phyloP scores from a whole-genome alignment of 129 eudicot species.

The Dittrichia graveolens region DNA sequence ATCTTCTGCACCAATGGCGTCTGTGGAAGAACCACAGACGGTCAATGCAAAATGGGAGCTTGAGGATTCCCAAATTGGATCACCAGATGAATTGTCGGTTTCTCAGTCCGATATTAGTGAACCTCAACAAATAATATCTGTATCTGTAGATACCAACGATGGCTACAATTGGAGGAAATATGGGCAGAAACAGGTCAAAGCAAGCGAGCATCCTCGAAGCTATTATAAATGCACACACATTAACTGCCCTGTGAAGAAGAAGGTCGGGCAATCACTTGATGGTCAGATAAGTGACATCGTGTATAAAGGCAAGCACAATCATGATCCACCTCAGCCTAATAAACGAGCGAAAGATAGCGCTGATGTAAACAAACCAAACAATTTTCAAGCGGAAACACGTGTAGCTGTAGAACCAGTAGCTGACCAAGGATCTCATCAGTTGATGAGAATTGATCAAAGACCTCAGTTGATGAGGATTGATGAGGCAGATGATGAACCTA shows the following conservation, averaged over 20 bases:
- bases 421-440: conserved; percentile 6
- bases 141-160: conserved; percentile 60
- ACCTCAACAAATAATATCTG: conserved; percentile 31
- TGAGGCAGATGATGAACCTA: conserved; percentile 69
- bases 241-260: conserved; percentile 91
- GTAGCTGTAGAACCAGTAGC: conserved; percentile 28
- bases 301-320: conserved; percentile 91
- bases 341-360: conserved; percentile 56
- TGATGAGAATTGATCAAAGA: conserved; percentile 33
- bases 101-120: conserved; percentile 52
- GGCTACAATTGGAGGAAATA: conserved; percentile 98
- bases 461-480: conserved; percentile 42
- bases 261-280: conserved; percentile 73
- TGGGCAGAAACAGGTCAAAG: conserved; percentile 94
- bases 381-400: conserved; percentile 30
- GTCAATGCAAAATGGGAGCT: conserved; percentile 39
- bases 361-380: conserved; percentile 36
- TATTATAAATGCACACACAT: conserved; percentile 78
- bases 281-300: conserved; percentile 87
- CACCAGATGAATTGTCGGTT: conserved; percentile 42
- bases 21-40: conserved; percentile 33
- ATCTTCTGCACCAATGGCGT: conserved; percentile 26
- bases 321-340: conserved; percentile 58
- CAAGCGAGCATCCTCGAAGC: conserved; percentile 90
- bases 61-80: conserved; percentile 49